Conservation (phyloP, 495 filamentous ascomycete genomes). For the Clavariopsis aquatica region DNA sequence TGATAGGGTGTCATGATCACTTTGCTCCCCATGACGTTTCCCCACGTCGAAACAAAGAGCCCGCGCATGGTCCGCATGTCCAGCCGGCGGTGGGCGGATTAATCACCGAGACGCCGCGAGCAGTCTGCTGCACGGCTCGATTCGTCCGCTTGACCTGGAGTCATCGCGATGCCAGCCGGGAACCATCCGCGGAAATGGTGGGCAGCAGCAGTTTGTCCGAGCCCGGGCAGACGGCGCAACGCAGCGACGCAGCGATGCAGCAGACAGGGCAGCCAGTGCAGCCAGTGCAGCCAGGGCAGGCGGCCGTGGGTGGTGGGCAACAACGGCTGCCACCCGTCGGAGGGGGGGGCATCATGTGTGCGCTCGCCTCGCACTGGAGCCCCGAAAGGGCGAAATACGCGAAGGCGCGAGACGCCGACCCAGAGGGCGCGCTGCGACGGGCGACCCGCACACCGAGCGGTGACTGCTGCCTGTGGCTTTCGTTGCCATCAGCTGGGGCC, state of each 20-base stretch:
- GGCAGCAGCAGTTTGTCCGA: background rate
- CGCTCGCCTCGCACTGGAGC: constrained; percentile 6
- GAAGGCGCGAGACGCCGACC: background rate
- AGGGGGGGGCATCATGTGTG: background rate
- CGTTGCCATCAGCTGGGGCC: background rate
- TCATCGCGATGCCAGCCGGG: background rate
- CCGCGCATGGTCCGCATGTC: background rate
- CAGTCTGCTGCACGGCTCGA: constrained; percentile 4
- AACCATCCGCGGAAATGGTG: background rate
- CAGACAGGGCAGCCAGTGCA: too few species aligned
- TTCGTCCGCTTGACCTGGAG: constrained; percentile 7
- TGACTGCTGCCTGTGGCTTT: constrained; percentile 9
- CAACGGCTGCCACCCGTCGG: too few species aligned
- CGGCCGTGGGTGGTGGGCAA: too few species aligned
- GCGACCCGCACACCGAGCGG: constrained; percentile 15
- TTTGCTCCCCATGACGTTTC: constrained; percentile 9
- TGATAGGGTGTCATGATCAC: constrained; percentile 1
- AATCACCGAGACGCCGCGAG: constrained; percentile 3
- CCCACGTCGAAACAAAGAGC: constrained; percentile 3
- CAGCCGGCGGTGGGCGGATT: background rate
- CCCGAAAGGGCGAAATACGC: background rate
- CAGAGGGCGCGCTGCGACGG: background rate
- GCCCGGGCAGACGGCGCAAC: background rate
- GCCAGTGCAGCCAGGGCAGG: too few species aligned
- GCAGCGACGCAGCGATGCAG: background rate